Conservation (phyloP, 495 filamentous ascomycete genomes). For the Cenococcum geophilum region DNA sequence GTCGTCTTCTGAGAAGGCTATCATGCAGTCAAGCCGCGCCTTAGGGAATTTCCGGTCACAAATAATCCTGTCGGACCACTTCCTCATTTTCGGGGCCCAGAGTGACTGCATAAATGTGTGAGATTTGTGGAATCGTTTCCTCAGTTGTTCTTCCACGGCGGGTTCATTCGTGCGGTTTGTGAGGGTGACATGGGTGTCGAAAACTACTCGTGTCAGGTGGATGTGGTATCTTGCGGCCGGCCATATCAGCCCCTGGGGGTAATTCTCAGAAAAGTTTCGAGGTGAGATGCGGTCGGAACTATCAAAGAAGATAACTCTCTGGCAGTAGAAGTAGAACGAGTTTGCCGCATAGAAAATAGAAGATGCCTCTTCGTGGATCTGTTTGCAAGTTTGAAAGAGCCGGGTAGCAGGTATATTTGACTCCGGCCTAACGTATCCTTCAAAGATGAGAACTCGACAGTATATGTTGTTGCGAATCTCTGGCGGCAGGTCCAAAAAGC, state of each 20-base stretch:
- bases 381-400: constrained; percentile 15
- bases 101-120: constrained; percentile 5
- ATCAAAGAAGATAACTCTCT: not conserved
- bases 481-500: constrained; percentile 19
- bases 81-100: constrained; percentile 14
- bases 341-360: constrained; percentile 18
- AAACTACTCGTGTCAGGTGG: constrained; percentile 13
- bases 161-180: not conserved
- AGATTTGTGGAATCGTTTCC: not conserved
- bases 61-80: constrained; percentile 13
- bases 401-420: constrained; percentile 4
- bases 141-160: constrained; percentile 2
- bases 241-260: constrained; percentile 8
- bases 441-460: constrained; percentile 9
- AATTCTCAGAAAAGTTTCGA: not conserved
- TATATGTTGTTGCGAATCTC: constrained; percentile 21
- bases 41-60: not conserved
- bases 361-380: constrained; percentile 19
- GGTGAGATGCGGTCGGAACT: not conserved
- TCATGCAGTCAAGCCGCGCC: not conserved
- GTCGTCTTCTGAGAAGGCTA: constrained; percentile 14
- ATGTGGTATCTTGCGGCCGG: constrained; percentile 17
- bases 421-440: constrained; percentile 8
- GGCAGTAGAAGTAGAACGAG: constrained; percentile 13
- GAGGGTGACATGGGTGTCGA: constrained; percentile 6